Base-by-base conservation (phyloP, 768 basidiomycete species). In the Dendrothele bispora region DNA sequence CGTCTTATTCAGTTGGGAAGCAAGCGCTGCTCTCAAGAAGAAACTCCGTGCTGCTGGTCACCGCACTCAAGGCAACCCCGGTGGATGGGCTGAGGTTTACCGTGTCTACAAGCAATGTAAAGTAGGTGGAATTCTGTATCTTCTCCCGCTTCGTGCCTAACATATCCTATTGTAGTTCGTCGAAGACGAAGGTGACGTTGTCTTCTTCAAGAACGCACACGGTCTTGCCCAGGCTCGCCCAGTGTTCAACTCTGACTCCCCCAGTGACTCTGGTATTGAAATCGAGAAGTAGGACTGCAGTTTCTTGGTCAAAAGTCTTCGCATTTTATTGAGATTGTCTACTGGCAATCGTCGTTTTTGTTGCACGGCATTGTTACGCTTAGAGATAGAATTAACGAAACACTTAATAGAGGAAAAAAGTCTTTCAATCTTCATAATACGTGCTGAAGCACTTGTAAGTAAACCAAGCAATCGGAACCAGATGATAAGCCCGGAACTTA, bases 131-230 rank as follows among this genome's bases (percentile, higher is more conserved):
- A 3, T 18, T 0, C 20, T 24, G 5, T 25, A 20, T n/a, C 22
- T 18, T 42, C 4, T n/a, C 1, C 17, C 5, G 10, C n/a, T 14
- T 30, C 20, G 35, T 32, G 46, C 7, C 44, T 15, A 28, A 15
- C 50, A 30, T 42, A 25, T 51, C 22, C 49, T 25, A 15, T 21
- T 35, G 1, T 46, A 83, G 82, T 98, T 93, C 64, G 88, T 99
- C 39, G 95, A 98, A 68, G 93, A 98, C 62, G 86, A 91, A 56
- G 94, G 92, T 32, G 83, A 90, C 56, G 82, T 97, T 52, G 63
- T 94, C 50, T 94, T 95, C 74, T 95, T 84, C 81, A 92, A 92
- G 79, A 89, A 98, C 58, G 82, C 87, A 4, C 56, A 71, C 32
- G 95, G 95, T 50, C 66, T 93, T 34, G 90, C 92, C 39, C 69